phyloP scores from a whole-genome alignment of 306 rosid genomes.

The Cucurbita maxima region DNA sequence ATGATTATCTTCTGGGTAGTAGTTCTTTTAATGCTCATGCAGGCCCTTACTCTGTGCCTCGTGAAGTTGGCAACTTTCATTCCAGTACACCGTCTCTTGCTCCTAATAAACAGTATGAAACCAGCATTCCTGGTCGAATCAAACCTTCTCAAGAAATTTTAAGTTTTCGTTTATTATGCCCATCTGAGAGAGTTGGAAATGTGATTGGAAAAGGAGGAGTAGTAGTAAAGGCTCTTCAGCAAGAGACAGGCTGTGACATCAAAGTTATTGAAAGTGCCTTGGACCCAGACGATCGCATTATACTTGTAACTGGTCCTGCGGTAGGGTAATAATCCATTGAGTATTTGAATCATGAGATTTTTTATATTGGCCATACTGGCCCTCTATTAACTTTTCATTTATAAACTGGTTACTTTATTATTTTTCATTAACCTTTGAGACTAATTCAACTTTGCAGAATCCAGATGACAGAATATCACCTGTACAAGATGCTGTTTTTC shows the following conservation, averaged over 20 bases:
- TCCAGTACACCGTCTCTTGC: conserved; percentile 33
- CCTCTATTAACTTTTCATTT: not conserved
- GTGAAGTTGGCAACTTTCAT: conserved; percentile 30
- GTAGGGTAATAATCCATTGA: conserved; percentile 27
- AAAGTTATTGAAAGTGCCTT: conserved; percentile 52
- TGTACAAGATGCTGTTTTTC: conserved; percentile 92
- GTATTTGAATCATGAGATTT: conserved; percentile 7
- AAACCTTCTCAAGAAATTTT: conserved; percentile 49
- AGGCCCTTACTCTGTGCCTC: conserved; percentile 28
- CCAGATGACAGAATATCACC: conserved; percentile 87
- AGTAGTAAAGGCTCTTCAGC: conserved; percentile 47
- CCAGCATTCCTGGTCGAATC: conserved; percentile 43
- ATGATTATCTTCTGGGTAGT: conserved; percentile 20
- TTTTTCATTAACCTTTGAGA: conserved; percentile 14
- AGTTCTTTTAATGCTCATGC: conserved; percentile 36
- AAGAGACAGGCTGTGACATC: conserved; percentile 79
- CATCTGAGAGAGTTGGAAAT: conserved; percentile 62
- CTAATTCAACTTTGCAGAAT: conserved; percentile 45
- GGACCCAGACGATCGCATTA: conserved; percentile 57
- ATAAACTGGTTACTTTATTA: conserved; percentile 1
- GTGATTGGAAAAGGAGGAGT: conserved; percentile 90
- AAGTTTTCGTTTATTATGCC: conserved; percentile 67
- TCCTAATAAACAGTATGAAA: conserved; percentile 53
- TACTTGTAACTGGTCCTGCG: conserved; percentile 71
- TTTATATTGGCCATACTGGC: too few species aligned